Base-by-base conservation (phyloP, 129 eudicot species). In the Dittrichia graveolens region DNA sequence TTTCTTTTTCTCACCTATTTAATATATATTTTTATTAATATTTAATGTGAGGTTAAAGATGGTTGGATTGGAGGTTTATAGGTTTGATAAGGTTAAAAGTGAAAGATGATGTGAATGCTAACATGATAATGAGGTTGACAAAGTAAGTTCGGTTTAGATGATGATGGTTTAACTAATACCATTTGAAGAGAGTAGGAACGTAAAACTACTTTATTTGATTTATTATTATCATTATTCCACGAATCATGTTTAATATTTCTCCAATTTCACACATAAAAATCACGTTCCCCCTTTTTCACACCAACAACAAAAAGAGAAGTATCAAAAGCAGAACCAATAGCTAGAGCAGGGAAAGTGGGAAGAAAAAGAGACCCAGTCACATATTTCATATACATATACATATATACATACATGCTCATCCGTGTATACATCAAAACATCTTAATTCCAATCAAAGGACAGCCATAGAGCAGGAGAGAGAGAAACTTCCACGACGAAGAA, bases 271-370 rank as follows among this genome's bases (percentile, higher is more conserved):
- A 76, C 63, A 58, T 50, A 38, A 12, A 57, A 67, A 16, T 76
- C 69, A 76, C 61, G 62, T 76, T 58, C 49, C 75, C 75, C 13
- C 62, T 4, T 68, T 75, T 76, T 68, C 69, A 59, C 75, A 67
- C 75, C 49, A 57, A 18, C 7, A 57, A 75, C 11, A 14, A 57
- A 67, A 76, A 50, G 31, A 12, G 11, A 45, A 35, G 10, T 4
- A 24, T 64, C 9, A 52, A 74, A 75, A 65, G 58, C 45, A 53
- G 49, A 14, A 4, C 34, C 40, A 76, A 67, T 59, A 55, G 14
- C 41, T 59, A 55, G 14, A 40, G n/a, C 16, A 40, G 11, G 70
- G 81, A 76, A 76, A 60, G 63, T 68, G 55, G 46, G 41, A 58
- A 47, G 81, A 76, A 76, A 76, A 61, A 76, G 60, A 55, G 58